Percentiles rank a stretch among this genome's conserved stretches.
Evolutionary conservation across 768 basidiomycete species (phyloP).

Genomic region (Amanita rimosa): DNA sequence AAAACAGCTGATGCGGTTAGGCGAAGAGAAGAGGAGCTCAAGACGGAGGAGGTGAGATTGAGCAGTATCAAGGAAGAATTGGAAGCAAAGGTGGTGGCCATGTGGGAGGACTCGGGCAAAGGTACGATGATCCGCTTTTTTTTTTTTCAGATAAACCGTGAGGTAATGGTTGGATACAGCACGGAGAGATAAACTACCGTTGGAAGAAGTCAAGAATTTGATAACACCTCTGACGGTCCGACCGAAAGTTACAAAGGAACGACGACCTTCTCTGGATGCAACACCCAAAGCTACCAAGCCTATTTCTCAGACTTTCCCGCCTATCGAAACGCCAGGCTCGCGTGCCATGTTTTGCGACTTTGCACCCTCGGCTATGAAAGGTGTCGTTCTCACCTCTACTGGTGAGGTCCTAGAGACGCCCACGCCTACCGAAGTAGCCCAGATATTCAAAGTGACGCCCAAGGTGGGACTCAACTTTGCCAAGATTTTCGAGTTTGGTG

Average conservation of each 20-base stretch:
- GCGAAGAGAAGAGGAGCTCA: constrained; percentile 41
- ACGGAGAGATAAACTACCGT: constrained; percentile 42
- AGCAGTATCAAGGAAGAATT: constrained; percentile 35
- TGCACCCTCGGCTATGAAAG: constrained; percentile 54
- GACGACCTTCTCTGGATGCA: constrained; percentile 5
- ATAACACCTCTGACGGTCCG: constrained; percentile 33
- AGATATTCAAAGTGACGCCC: constrained; percentile 58
- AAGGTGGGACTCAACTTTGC: constrained; percentile 65
- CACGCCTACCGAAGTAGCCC: constrained; percentile 50
- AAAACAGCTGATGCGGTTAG: constrained; percentile 37
- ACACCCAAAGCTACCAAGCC: constrained; percentile 13
- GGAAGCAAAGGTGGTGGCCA: constrained; percentile 34
- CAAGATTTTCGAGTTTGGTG: constrained; percentile 66
- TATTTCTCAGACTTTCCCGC: constrained; percentile 13
- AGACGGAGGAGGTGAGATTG: constrained; percentile 37
- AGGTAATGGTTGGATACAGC: constrained; percentile 14
- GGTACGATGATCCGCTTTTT: neutral
- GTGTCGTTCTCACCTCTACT: constrained; percentile 70
- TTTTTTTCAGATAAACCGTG: constrained; percentile 7
- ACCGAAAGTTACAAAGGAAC: constrained; percentile 14
- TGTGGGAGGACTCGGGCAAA: constrained; percentile 23
- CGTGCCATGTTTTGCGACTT: constrained; percentile 23
- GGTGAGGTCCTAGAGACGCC: constrained; percentile 70
- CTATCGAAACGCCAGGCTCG: constrained; percentile 43
- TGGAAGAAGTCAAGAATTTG: constrained; percentile 71